A percentile compares a stretch with the other conserved stretches of the same genome.
These are phyloP conservation scores for Mycena floridula DNA, from an alignment of 768 basidiomycete species.

Conservation along the genomic window DNA sequence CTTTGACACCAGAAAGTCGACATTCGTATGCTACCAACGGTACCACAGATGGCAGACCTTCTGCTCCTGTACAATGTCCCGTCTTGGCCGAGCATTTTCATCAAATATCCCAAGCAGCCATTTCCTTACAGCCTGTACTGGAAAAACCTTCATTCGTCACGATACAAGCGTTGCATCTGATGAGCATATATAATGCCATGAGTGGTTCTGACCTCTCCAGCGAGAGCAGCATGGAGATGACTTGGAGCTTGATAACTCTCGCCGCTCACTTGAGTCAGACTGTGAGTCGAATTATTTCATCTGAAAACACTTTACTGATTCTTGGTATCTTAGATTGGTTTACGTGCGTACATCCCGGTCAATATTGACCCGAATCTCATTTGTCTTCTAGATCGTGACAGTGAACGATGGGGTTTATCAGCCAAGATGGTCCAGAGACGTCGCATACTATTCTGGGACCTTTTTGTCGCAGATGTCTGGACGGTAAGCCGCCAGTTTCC, in stretches of 20 bases:
- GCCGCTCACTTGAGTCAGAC: slow-evolving; percentile 62
- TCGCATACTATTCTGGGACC: slow-evolving; percentile 71
- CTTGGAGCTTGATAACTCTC: slow-evolving; percentile 62
- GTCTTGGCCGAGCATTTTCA: slow-evolving; percentile 58
- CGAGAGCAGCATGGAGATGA: slow-evolving; percentile 69
- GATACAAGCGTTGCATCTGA: slow-evolving; percentile 61
- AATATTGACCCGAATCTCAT: not conserved
- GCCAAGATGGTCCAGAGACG: slow-evolving; percentile 59
- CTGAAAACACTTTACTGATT: not conserved
- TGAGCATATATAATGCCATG: slow-evolving; percentile 69
- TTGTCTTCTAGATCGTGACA: slow-evolving; percentile 49
- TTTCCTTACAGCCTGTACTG: slow-evolving; percentile 62
- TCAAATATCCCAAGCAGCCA: slow-evolving; percentile 57
- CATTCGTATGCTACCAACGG: no score
- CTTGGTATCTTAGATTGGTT: slow-evolving; percentile 43
- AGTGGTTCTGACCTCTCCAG: slow-evolving; percentile 53
- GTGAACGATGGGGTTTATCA: slow-evolving; percentile 56
- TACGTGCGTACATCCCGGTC: slow-evolving; percentile 41
- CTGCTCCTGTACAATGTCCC: no score
- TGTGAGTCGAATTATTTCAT: slow-evolving; percentile 28
- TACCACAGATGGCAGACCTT: no score
- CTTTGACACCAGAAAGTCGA: no score
- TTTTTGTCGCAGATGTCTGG: slow-evolving; percentile 69
- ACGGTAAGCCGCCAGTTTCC: slow-evolving; percentile 32
- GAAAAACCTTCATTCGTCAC: slow-evolving; percentile 69